Evolutionary conservation across 768 basidiomycete species (phyloP), one percentile per base, ranked within the genome.

Genomic region (Leucocoprinus sp.): DNA sequence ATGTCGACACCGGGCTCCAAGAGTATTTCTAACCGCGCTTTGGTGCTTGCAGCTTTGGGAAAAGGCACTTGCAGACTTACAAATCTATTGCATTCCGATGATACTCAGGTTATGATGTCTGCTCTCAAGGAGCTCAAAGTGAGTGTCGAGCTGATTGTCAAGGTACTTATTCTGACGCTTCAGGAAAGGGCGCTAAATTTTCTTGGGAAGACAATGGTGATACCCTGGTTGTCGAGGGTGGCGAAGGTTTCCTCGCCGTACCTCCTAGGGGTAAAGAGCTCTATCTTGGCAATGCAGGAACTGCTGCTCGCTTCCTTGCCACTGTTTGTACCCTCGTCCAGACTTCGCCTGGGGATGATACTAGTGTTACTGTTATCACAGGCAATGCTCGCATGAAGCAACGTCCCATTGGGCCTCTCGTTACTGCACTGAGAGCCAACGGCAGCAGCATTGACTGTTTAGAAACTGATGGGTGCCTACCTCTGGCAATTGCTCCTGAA

Each of bases 301-400:
- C 96, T 3, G 95, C 96, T 18, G 91, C 93, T 8, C 89, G 96
- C 27, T 97, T 99, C 81, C 75, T 99, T 44, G 89, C 96, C 5
- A 91, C 93, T 1, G 92, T 99, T 40, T 97, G 93, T 64, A 84
- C 93, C 0, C 79, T 98, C 43, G 91, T 91, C 2, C 77, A 78
- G 46, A 50, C 57, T 19, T 61, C 69, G 1, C 55, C 66, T 4
- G 53, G 62, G 3, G 64, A 67, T 34, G 61, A 62, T 5, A 56
- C 64, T 19, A 64, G 71, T 38, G 66, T 66, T 19, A 96, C 93
- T 14, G 64, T 88, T 62, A 86, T 98, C 62, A 98, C 96, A 8
- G 96, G 96, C 37, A 99, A 99, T 54, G 90, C 93, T 0, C 81
- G 95, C 49, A 99, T 98, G 96, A 98, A 97, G 66, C 92, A 98